These are phyloP conservation scores for Hyaloscypha finlandica DNA, from an alignment of 495 filamentous ascomycete species.

Conservation along the genomic window DNA sequence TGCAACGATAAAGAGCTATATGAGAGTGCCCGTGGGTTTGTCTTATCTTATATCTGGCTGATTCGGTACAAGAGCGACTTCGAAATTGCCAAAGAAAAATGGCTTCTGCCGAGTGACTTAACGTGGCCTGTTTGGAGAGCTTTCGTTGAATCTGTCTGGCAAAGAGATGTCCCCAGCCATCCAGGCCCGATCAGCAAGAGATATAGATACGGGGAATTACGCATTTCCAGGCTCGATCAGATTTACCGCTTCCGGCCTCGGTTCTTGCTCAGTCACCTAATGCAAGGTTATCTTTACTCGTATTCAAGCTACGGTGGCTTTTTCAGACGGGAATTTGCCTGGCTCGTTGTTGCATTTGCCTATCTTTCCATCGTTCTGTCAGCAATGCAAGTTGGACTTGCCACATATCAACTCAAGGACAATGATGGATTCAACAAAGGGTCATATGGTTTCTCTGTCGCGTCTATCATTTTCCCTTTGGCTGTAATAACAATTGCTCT, in stretches of 20 bases:
- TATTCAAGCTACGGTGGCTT: slow-evolving; percentile 31
- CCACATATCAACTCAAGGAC: slow-evolving; percentile 13
- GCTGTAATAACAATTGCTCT: too few species aligned
- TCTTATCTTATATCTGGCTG: slow-evolving; percentile 43
- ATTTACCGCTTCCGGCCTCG: slow-evolving; percentile 26
- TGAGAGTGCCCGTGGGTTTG: slow-evolving; percentile 40
- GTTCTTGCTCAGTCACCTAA: too few species aligned
- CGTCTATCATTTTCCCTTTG: too few species aligned
- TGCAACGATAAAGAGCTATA: neutral
- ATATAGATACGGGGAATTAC: slow-evolving; percentile 45
- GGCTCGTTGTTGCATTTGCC: slow-evolving; percentile 33
- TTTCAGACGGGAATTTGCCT: slow-evolving; percentile 37
- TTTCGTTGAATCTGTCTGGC: neutral
- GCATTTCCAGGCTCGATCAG: slow-evolving; percentile 39
- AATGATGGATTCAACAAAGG: slow-evolving; percentile 22
- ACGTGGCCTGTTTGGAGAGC: slow-evolving; percentile 30
- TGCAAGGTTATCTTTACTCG: slow-evolving; percentile 18
- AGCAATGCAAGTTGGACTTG: slow-evolving; percentile 41
- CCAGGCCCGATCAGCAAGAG: slow-evolving; percentile 19
- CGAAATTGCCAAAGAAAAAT: slow-evolving; percentile 36
- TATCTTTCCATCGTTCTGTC: slow-evolving; percentile 38
- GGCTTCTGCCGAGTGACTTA: slow-evolving; percentile 32
- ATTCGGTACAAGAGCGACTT: slow-evolving; percentile 43
- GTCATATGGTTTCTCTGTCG: slow-evolving; percentile 19
- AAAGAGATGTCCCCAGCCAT: neutral